Evolutionary conservation across 805 yeast species (phyloP), one percentile per base, ranked within the genome.

Genomic region (Zygoascus tannicola): DNA sequence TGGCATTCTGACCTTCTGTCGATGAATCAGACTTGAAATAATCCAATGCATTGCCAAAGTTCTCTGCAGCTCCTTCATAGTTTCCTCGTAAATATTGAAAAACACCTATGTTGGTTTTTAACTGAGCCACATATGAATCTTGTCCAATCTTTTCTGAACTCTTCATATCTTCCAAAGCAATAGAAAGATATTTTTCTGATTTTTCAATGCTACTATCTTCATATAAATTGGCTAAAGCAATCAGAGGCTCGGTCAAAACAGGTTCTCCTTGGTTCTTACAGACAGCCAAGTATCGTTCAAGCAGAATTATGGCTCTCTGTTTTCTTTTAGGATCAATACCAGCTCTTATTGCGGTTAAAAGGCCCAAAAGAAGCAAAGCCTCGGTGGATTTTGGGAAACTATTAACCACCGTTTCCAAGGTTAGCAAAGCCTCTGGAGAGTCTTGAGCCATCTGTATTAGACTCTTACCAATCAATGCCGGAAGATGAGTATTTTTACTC

Each of bases 21-120:
- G 32, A 23, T 19, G 46, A 38, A n/a, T 48, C 40, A 53, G 22
- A 54, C 52, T 40, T 36, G 32, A 43, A 35, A 30, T 22, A 20
- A 12, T 32, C 30, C 18, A 28, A 32, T 4, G 54, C 53, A 12
- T 28, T 39, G 4, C 41, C 44, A 35, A 51, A 50, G 19, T 41
- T 44, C 21, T 38, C 19, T 18, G 70, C 61, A 0, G 97, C 80
- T 4, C 74, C 74, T 2, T 70, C 78, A 41, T 63, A 66, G 52
- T 80, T 76, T 21, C 78, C 78, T 50, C 74, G 78, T 49, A 79
- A 68, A 56, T 83, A 81, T 45, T 84, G 75, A 62, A 86, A 76
- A 4, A 85, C 94, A 36, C 94, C 97, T 52, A 86, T 69, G 55
- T 92, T 92, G 58, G 86, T 87, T 55, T 79, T 69, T 22, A 90